Conservation (phyloP, 1,284 basidiomycete genomes). For the Taiwanofungus camphoratus region DNA sequence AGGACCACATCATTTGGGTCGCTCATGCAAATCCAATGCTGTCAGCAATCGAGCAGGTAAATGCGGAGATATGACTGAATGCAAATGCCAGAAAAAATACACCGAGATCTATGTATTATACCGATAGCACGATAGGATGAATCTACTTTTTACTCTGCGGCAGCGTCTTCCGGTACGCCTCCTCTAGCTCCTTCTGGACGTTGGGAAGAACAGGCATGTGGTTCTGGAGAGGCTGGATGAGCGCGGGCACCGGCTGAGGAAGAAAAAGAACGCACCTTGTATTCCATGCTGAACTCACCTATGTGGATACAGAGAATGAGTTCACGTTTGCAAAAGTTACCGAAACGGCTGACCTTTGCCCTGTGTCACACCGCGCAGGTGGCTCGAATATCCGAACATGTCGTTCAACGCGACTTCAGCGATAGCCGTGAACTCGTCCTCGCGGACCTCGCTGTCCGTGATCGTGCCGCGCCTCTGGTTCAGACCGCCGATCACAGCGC, state of each 20-base stretch:
- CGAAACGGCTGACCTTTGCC: conserved; percentile 65
- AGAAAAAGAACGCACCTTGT: conserved; percentile 54
- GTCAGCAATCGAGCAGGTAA: background rate
- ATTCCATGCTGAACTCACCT: conserved; percentile 95
- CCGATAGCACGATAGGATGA: conserved; percentile 1
- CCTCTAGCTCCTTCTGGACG: conserved; percentile 78
- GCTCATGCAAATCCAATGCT: no score
- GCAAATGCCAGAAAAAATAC: background rate
- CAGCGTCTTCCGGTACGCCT: conserved; percentile 44
- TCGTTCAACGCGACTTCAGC: conserved; percentile 96
- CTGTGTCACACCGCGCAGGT: conserved; percentile 90
- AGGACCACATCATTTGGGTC: no score
- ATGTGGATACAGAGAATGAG: background rate
- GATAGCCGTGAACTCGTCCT: conserved; percentile 92
- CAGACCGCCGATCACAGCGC: conserved; percentile 88
- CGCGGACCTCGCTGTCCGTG: conserved; percentile 92
- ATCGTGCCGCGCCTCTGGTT: conserved; percentile 95
- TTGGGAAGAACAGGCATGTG: conserved; percentile 88
- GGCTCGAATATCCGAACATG: conserved; percentile 98
- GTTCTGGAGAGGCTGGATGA: conserved; percentile 33
- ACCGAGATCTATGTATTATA: conserved; percentile 1
- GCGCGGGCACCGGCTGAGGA: conserved; percentile 8
- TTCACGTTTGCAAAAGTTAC: background rate
- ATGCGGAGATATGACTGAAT: background rate
- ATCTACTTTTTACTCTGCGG: conserved; percentile 53